These are phyloP conservation scores for Fusarium tricinctum DNA, from an alignment of 2,329 filamentous ascomycete genomes.

Conservation along the genomic window DNA sequence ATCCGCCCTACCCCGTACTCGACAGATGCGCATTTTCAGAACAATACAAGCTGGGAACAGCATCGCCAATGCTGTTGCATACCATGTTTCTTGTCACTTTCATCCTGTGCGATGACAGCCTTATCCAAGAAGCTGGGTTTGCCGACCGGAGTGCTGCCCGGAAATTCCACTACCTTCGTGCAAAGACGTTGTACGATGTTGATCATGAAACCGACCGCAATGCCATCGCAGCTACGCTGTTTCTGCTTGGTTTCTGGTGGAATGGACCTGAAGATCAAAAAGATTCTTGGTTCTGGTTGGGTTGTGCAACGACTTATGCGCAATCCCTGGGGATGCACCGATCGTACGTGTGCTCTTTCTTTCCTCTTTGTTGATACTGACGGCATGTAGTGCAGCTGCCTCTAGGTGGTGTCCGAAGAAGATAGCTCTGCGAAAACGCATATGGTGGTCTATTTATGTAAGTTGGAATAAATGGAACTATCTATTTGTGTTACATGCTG, in stretches of 20 bases:
- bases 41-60: conserved; percentile 6
- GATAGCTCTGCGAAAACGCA: conserved; percentile 27
- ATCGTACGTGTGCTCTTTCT: neutral
- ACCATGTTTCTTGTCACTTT: conserved; percentile 26
- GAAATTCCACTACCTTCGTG: conserved; percentile 36
- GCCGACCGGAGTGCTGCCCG: conserved; percentile 28
- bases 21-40: conserved; percentile 12
- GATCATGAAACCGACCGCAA: conserved; percentile 33
- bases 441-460: conserved; percentile 46
- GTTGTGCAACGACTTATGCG: conserved; percentile 34
- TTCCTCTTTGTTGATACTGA: rapidly evolving
- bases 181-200: conserved; percentile 34
- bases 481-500: rapidly evolving
- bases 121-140: conserved; percentile 30
- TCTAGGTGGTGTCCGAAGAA: conserved; percentile 1
- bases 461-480: rapidly evolving
- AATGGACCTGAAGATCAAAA: conserved; percentile 41
- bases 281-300: conserved; percentile 41
- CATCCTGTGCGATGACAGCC: conserved; percentile 25
- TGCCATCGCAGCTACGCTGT: conserved; percentile 14
- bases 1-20: conserved; percentile 32
- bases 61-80: conserved; percentile 21
- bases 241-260: conserved; percentile 43
- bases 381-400: rapidly evolving
- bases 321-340: conserved; percentile 41